Evolutionary conservation across 176 grass and related monocot genomes (phyloP).

Genomic region (Carex kokanica): DNA sequence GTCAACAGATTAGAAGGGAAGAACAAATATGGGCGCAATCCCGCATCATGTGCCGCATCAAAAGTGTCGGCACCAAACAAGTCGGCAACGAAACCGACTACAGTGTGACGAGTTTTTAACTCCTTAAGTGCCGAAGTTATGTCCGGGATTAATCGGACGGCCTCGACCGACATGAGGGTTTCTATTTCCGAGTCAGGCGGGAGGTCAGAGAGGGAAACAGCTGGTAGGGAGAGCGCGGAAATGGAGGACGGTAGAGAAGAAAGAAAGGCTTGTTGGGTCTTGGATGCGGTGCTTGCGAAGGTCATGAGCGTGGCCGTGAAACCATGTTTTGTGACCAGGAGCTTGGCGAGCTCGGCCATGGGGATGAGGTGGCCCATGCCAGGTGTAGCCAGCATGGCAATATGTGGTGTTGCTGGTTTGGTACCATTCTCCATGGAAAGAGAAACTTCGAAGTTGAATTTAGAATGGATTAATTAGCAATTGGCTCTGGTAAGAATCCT

Average conservation of each 20-base stretch:
- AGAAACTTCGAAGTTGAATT: background rate
- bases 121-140: background rate
- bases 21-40: constrained; percentile 48
- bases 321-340: constrained; percentile 42
- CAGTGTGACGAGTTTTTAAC: background rate
- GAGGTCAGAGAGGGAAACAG: constrained; percentile 39
- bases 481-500: background rate
- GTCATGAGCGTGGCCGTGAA: constrained; percentile 55
- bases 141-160: background rate
- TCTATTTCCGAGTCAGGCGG: constrained; percentile 23
- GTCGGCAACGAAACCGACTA: constrained; percentile 52
- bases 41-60: constrained; percentile 30
- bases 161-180: constrained; percentile 28
- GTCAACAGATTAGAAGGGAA: constrained; percentile 40
- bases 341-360: constrained; percentile 51
- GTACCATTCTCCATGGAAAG: constrained; percentile 13
- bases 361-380: constrained; percentile 77
- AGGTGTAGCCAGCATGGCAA: constrained; percentile 48
- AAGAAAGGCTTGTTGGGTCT: constrained; percentile 32
- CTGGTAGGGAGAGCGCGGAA: constrained; percentile 25
- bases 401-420: constrained; percentile 23
- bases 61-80: constrained; percentile 36
- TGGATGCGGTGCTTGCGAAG: constrained; percentile 29
- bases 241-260: constrained; percentile 33
- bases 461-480: background rate